Conservation (phyloP, 73 alveolate species). For the Paramecium tetraurelia region DNA sequence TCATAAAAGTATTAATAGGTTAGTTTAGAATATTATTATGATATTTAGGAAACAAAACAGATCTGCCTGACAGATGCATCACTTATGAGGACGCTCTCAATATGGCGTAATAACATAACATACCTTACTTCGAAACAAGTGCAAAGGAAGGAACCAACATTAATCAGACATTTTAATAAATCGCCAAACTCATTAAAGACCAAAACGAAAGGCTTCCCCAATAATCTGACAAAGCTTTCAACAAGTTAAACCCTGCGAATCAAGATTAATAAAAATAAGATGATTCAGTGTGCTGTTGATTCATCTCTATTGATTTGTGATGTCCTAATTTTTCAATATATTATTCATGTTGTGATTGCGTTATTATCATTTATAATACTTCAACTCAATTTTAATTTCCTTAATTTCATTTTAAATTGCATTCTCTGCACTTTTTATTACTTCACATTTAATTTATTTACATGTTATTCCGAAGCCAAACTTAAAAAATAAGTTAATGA, state of each 20-base stretch:
- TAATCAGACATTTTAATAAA: background rate
- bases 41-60: conserved; percentile 57
- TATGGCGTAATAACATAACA: conserved; percentile 39
- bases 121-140: background rate
- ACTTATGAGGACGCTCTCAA: conserved; percentile 64
- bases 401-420: background rate
- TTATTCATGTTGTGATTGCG: background rate
- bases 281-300: background rate
- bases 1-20: conserved; percentile 36
- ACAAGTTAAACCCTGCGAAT: background rate
- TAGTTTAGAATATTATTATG: background rate
- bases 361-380: background rate
- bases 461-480: background rate
- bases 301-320: background rate
- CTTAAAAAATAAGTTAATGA: background rate
- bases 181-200: background rate
- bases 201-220: background rate
- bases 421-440: background rate
- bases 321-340: background rate
- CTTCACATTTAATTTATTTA: background rate
- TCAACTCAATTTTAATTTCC: background rate
- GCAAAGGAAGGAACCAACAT: conserved; percentile 15
- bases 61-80: conserved; percentile 51
- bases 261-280: background rate
- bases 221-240: background rate